Evolutionary conservation across 2,329 filamentous ascomycete genomes (phyloP), one percentile per base, ranked within the genome.

Genomic region (Botryotinia globosa): DNA sequence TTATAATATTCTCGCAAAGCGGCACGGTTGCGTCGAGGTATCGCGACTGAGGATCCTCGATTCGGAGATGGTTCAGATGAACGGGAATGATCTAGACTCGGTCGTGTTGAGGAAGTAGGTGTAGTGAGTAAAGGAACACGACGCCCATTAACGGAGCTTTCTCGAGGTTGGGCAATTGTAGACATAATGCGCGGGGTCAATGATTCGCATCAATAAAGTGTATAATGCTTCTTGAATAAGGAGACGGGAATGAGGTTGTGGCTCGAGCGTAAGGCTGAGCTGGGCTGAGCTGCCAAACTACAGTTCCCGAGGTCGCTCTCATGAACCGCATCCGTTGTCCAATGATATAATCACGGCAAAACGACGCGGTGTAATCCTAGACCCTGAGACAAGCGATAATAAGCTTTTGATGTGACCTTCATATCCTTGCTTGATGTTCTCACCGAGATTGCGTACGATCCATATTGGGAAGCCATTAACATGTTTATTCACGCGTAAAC

Each of bases 1-100:
- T 96, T 96, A 84, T 98, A 98, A 85, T 97, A 98, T 80, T 98
- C 94, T 78, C 96, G 92, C 32, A 98, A 87, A 10, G 95, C 95
- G 72, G 92, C 89, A 76, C 95, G 92, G 83, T 97, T 97, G 73
- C 75, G 75, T 71, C 76, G 73, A 73, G 74, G 73, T 74, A 78
- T 73, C 76, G 77, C 72, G 77, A 75, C 73, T 76, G 79, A 72
- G 73, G 81, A 72, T 76, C 77, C 81, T 71, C 81, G 83, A 78
- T 84, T 85, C 74, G 87, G 88, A 1, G 88, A 92, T 73, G 82
- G 83, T 74, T 87, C 83, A 74, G 85, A 87, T 73, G 90, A 93
- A 72, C 88, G 88, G 25, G 86, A 83, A 72, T 83, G 83, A 77
- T 94, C 92, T 81, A 92, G 85, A 51, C 92, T 94, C 7, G 92